Conservation (phyloP, 441 rosid species). For the Pelargonium australe region DNA sequence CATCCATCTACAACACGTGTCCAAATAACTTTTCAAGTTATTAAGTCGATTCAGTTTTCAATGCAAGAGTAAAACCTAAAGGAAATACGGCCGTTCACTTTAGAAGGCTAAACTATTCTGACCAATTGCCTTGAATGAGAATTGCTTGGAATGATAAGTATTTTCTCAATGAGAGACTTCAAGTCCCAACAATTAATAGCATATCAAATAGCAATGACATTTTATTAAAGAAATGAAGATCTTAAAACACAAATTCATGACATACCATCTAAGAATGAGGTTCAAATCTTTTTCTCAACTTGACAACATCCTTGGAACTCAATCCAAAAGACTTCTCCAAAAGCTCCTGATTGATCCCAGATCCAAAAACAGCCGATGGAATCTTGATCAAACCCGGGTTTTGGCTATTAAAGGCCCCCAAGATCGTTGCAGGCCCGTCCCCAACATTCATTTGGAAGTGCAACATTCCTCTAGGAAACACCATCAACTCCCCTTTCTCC, state of each 20-base stretch:
- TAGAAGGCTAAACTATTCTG: too few relatives aligned
- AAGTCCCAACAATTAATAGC: too few relatives aligned
- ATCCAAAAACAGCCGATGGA: slow-evolving; percentile 50
- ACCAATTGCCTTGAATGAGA: too few relatives aligned
- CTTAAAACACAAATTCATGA: background rate
- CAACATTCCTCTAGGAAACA: slow-evolving; percentile 60
- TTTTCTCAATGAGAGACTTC: too few relatives aligned
- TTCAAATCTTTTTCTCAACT: slow-evolving; percentile 1
- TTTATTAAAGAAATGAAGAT: too few relatives aligned
- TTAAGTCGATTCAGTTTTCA: too few relatives aligned
- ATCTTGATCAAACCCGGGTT: slow-evolving; percentile 53
- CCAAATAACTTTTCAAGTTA: too few relatives aligned
- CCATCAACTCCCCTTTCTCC: slow-evolving; percentile 64
- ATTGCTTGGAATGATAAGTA: too few relatives aligned
- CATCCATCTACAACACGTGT: too few relatives aligned
- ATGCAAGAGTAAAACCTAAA: too few relatives aligned
- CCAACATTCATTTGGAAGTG: slow-evolving; percentile 79
- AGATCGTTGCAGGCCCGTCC: slow-evolving; percentile 42
- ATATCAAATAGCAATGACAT: too few relatives aligned
- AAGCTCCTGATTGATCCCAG: slow-evolving; percentile 39
- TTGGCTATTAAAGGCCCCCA: slow-evolving; percentile 55
- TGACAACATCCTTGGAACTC: slow-evolving; percentile 7
- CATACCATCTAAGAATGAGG: background rate
- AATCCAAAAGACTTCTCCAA: slow-evolving; percentile 12
- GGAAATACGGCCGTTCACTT: too few relatives aligned